These are phyloP conservation scores for Aspergillus baeticus DNA, from an alignment of 495 filamentous ascomycete species.

Conservation along the genomic window DNA sequence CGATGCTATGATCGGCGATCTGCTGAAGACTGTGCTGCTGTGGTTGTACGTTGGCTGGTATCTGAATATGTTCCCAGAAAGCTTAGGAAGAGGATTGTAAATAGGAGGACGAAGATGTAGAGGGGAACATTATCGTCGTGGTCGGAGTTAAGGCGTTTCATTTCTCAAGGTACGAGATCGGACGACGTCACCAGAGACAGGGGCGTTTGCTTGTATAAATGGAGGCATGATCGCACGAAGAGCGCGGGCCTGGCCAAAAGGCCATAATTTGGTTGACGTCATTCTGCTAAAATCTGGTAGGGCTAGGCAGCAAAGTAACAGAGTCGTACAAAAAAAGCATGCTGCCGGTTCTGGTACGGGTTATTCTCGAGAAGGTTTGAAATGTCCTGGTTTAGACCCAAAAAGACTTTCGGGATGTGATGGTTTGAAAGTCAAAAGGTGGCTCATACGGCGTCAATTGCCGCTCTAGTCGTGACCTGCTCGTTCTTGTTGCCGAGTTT, in stretches of 20 bases:
- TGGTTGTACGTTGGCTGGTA: conserved; percentile 11
- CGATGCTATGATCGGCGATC: not conserved
- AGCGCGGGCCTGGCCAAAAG: too few relatives aligned
- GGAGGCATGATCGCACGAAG: too few relatives aligned
- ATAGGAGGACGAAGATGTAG: conserved; percentile 34
- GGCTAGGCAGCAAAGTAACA: not conserved
- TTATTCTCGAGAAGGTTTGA: not conserved
- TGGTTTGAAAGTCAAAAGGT: not conserved
- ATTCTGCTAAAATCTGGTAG: conserved; percentile 6
- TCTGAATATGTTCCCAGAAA: conserved; percentile 30
- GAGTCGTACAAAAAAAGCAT: not conserved
- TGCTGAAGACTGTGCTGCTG: conserved; percentile 8
- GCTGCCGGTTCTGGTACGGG: too few relatives aligned
- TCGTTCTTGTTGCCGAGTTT: conserved; percentile 99
- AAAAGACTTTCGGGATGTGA: not conserved
- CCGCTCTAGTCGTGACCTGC: conserved; percentile 83
- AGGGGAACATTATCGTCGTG: conserved; percentile 30
- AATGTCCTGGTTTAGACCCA: not conserved
- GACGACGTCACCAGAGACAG: conserved; percentile 17
- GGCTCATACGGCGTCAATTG: conserved; percentile 81
- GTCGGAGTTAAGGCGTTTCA: conserved; percentile 30
- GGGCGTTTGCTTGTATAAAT: too few relatives aligned
- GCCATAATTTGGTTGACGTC: conserved; percentile 14
- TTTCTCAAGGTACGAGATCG: conserved; percentile 15
- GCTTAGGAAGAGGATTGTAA: conserved; percentile 29